Percentiles rank a stretch among this genome's conserved stretches.
phyloP scores from a whole-genome alignment of 2,329 filamentous ascomycete species.

The Penicillium sclerotigenum region DNA sequence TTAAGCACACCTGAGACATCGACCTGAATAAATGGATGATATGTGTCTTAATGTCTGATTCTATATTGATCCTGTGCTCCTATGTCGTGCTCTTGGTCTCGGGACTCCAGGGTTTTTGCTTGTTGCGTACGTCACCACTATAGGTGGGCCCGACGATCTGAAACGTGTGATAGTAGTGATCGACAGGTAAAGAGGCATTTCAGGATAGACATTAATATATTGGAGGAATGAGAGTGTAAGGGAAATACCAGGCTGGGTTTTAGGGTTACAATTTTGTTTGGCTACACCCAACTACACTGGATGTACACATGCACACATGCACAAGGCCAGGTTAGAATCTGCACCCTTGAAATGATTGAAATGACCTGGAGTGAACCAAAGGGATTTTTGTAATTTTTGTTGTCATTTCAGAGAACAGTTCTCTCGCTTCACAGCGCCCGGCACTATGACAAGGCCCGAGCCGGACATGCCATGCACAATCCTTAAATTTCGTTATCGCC shows the following conservation, averaged over 20 bases:
- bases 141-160: slow-evolving; percentile 13
- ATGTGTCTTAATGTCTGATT: neutral
- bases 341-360: slow-evolving; percentile 45
- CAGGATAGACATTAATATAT: neutral
- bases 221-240: neutral
- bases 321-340: neutral
- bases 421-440: slow-evolving; percentile 53
- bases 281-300: neutral
- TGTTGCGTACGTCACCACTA: slow-evolving; percentile 1
- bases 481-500: slow-evolving; percentile 32
- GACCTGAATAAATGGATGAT: neutral
- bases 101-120: neutral
- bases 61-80: neutral
- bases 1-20: neutral
- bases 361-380: slow-evolving; percentile 50
- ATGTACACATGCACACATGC: neutral
- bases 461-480: slow-evolving; percentile 30
- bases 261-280: neutral
- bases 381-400: slow-evolving; percentile 34
- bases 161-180: slow-evolving; percentile 1
- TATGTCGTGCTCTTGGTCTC: neutral
- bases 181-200: neutral
- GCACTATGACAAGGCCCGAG: slow-evolving; percentile 27
- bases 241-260: too few relatives aligned
- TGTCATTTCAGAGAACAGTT: slow-evolving; percentile 42